Evolutionary conservation across 2,329 filamentous ascomycete genomes (phyloP).

Genomic region (Talaromyces atroroseus): DNA sequence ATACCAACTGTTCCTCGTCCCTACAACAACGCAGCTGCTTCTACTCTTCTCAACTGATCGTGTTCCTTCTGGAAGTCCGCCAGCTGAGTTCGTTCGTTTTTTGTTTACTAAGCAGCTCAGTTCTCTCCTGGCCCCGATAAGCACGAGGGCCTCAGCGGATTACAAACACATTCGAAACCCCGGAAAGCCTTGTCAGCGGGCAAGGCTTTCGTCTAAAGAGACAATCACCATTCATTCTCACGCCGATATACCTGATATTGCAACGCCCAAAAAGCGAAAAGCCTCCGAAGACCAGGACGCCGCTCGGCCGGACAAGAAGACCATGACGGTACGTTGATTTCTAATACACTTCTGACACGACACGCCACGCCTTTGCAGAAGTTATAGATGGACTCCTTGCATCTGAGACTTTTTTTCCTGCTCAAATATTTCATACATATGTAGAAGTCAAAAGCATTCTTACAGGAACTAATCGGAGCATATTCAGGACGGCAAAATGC

Average conservation of each 20-base stretch:
- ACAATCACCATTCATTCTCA: slow-evolving; percentile 40
- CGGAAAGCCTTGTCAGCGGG: slow-evolving; percentile 39
- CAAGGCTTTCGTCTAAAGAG: slow-evolving; percentile 35
- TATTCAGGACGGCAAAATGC: slow-evolving; percentile 52
- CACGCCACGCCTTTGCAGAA: slow-evolving; percentile 5
- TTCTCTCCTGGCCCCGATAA: not conserved
- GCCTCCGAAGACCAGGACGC: slow-evolving; percentile 43
- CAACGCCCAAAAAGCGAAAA: slow-evolving; percentile 50
- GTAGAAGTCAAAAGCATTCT: not conserved
- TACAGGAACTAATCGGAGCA: slow-evolving; percentile 9
- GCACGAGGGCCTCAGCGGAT: slow-evolving; percentile 14
- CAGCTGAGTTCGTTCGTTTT: not conserved
- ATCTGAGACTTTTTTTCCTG: not conserved
- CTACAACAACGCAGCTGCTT: not conserved
- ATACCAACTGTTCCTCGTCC: not conserved
- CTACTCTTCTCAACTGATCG: not conserved
- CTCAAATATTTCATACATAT: not conserved
- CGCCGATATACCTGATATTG: slow-evolving; percentile 38
- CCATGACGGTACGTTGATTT: slow-evolving; percentile 43
- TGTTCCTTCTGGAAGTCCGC: not conserved
- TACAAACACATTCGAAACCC: slow-evolving; percentile 11
- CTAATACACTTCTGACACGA: slow-evolving; percentile 9
- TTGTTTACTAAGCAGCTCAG: slow-evolving; percentile 3
- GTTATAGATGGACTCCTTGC: not conserved
- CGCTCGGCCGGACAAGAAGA: slow-evolving; percentile 48